Evolutionary conservation across 768 basidiomycete species (phyloP), one percentile per base, ranked within the genome.

Genomic region (Imleria badia): DNA sequence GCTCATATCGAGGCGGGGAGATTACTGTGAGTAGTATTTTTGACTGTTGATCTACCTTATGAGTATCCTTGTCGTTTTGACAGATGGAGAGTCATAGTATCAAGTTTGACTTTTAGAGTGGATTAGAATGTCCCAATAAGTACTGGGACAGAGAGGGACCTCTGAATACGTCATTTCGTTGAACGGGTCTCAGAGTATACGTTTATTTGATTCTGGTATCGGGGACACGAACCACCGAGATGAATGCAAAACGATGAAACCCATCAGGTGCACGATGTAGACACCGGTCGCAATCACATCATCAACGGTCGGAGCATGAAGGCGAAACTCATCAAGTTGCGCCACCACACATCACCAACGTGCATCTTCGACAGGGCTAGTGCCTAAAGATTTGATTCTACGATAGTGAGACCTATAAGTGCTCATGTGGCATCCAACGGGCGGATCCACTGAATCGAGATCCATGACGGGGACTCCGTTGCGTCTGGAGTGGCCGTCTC

Each of bases 1-100:
- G 94, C 4, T 93, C 88, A 56, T 98, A 98, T 72, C 82, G 83
- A 42, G 94, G 96, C 13, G 96, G 96, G 38, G 91, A 95, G 67
- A 99, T 99, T 56, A 96, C 94, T 45, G 93, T 95, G 60, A 69
- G 82, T 71, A 6, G 17, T 22, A 15, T 17, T 29, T 60, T 22
- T 5, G 7, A 43, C 39, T n/a, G 23, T 17, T 48, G 34, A 30
- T 54, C 15, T 20, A 26, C 30, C 48, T 56, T 31, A 49, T 30
- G 31, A 40, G 20, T 55, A 26, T 46, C 20, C 49, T 54, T 44
- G 31, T 30, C 35, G 5, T 36, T 55, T 54, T 26, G 23, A 8
- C 59, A 94, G 87, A 76, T 96, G 81, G 72, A 84, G 60, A 89
- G 83, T 55, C 89, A 91, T 69, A 94, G 91, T 65, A 91, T 93